Conservation (phyloP, 108 stramenopile species). For the Nannochloropsis salina region DNA sequence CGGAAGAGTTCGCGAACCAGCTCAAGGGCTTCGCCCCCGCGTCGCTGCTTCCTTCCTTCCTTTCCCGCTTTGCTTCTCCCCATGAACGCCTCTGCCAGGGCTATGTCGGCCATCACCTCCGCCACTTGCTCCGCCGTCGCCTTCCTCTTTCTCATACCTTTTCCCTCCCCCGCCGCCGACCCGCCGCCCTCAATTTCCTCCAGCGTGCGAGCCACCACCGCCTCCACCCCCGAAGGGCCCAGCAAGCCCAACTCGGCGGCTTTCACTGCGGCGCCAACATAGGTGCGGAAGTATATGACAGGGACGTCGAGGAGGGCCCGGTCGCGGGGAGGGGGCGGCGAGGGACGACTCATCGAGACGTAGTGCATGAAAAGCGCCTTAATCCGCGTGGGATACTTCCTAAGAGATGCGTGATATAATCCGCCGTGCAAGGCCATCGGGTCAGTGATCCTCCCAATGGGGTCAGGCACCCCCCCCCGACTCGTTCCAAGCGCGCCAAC, state of each 20-base stretch:
- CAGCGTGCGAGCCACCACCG: constrained; percentile 65
- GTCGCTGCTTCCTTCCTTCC: neutral
- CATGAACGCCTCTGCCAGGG: neutral
- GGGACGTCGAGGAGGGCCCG: constrained; percentile 69
- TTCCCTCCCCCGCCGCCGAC: neutral
- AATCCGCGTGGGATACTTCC: neutral
- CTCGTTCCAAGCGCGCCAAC: neutral
- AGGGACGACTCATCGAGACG: neutral
- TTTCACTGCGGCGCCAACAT: constrained; percentile 79
- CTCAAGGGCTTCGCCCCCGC: neutral
- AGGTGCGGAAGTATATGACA: constrained; percentile 80
- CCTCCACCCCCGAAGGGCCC: constrained; percentile 63
- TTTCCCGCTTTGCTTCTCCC: neutral
- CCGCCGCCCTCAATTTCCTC: constrained; percentile 3
- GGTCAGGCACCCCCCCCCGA: constrained; percentile 32
- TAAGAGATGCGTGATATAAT: constrained; percentile 56
- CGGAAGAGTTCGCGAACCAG: neutral
- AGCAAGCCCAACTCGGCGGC: constrained; percentile 72
- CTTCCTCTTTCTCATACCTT: neutral
- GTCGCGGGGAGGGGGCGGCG: neutral
- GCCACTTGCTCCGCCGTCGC: neutral
- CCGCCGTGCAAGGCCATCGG: constrained; percentile 27
- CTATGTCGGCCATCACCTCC: neutral
- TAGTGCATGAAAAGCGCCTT: constrained; percentile 8
- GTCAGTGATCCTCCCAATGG: too few relatives aligned